These are phyloP conservation scores for Beverwykella pulmonaria DNA, from an alignment of 495 filamentous ascomycete species.

Conservation along the genomic window DNA sequence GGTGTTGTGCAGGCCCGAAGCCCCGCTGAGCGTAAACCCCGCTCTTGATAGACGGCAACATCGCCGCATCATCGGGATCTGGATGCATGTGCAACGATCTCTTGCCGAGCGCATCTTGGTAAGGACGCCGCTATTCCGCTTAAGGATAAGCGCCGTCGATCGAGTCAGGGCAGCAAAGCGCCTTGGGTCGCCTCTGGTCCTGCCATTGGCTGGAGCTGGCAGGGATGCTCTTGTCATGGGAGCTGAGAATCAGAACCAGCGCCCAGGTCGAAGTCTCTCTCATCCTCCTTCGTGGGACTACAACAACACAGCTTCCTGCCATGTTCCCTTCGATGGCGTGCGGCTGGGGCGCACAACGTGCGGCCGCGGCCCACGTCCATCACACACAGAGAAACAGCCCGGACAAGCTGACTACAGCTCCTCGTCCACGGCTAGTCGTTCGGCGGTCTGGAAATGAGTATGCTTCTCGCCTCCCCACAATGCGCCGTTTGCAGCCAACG, in stretches of 20 bases:
- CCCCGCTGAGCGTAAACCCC: too few species aligned
- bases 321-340: neutral
- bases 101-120: too few species aligned
- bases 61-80: neutral
- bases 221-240: neutral
- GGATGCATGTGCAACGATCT: too few species aligned
- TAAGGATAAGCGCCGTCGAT: conserved; percentile 6
- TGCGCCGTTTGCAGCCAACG: conserved; percentile 11
- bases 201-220: neutral
- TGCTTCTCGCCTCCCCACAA: neutral
- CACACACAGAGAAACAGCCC: neutral
- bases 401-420: neutral
- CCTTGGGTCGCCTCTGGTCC: neutral
- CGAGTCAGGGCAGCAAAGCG: conserved; percentile 9
- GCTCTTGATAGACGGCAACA: neutral
- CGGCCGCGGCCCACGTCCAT: neutral
- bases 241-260: neutral
- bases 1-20: too few species aligned
- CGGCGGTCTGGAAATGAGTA: conserved; percentile 6
- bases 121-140: neutral
- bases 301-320: neutral
- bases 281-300: neutral
- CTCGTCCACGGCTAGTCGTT: neutral
- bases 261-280: neutral
- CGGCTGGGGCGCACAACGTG: neutral